Evolutionary conservation across 768 basidiomycete species (phyloP), one percentile per base, ranked within the genome.

Genomic region (Pilatotrama ljubarskyi): DNA sequence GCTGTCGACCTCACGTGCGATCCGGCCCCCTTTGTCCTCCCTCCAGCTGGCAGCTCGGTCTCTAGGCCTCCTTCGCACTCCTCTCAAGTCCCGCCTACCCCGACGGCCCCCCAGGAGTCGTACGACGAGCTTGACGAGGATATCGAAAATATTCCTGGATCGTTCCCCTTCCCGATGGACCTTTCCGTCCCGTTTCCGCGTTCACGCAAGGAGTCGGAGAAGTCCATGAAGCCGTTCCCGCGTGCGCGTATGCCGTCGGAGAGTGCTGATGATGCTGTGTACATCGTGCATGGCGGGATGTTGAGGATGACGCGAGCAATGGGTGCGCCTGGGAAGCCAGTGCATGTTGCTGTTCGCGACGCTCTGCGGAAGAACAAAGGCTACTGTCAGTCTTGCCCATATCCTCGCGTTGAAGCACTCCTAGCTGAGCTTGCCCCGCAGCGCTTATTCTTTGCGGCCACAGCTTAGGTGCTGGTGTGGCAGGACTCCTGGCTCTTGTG

Each of bases 1-100:
- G 91, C 91, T 15, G 90, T 90, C 10, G 91, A 93, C 73, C 78
- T 93, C 48, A 90, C 91, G 0, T 93, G 92, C 72, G 88, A 92
- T 56, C 82, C 87, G 0, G 85, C 84, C 40, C 77, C 82, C 20
- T 90, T 90, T 62, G 35, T 44, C 22, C 58, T 60, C 24, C 54
- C 61, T 10, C 10, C 17, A 0, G 13, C 26, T 1, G 37, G 44
- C 14, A 24, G 29, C 26, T 9, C 32, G 2, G 35, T 44, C 14
- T 20, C 54, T 6, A 25, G 15, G 4, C 36, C 36, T 17, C 5
- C 41, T n/a, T 50, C 58, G 0, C 50, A 49, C 5, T 43, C 43
- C 7, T 43, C 25, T 3, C 36, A 47, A 24, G 10, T 35, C 10
- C 35, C 44, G 3, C 10, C 42, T 5, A 32, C 49, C 25, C 5